These are phyloP conservation scores for Handroanthus guayacan DNA, from an alignment of 257 asterid species.

Conservation along the genomic window DNA sequence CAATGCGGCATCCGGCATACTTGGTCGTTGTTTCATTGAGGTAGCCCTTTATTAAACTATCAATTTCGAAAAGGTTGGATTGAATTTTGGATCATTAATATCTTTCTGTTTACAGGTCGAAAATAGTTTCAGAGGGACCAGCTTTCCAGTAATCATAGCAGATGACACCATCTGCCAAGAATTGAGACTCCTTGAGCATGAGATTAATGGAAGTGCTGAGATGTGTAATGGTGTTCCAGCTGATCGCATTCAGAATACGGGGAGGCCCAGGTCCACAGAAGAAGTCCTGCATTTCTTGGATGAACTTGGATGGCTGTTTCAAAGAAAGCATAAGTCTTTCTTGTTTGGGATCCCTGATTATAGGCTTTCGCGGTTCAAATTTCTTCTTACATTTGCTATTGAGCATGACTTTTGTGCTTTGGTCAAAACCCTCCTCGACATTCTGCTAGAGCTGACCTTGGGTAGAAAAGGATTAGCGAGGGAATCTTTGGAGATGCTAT, in stretches of 20 bases:
- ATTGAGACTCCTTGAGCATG: slow-evolving; percentile 71
- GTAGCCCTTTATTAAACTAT: slow-evolving; percentile 41
- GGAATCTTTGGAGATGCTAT: slow-evolving; percentile 74
- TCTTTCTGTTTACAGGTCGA: slow-evolving; percentile 60
- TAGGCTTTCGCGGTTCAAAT: slow-evolving; percentile 66
- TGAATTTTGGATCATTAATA: slow-evolving; percentile 1
- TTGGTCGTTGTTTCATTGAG: slow-evolving; percentile 94
- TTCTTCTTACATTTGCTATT: slow-evolving; percentile 73
- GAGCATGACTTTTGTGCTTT: slow-evolving; percentile 78
- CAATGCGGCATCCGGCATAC: slow-evolving; percentile 37
- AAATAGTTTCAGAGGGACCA: slow-evolving; percentile 62
- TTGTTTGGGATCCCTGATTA: slow-evolving; percentile 60
- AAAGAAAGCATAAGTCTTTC: slow-evolving; percentile 62
- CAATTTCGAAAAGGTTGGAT: background rate
- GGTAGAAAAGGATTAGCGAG: slow-evolving; percentile 53
- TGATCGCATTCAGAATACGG: slow-evolving; percentile 41
- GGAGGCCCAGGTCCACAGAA: slow-evolving; percentile 52
- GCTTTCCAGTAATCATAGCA: slow-evolving; percentile 87
- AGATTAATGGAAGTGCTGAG: slow-evolving; percentile 51
- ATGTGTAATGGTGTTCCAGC: slow-evolving; percentile 32
- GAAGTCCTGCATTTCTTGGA: slow-evolving; percentile 69
- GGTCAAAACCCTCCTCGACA: slow-evolving; percentile 72
- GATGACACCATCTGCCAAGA: slow-evolving; percentile 77
- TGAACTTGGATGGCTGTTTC: slow-evolving; percentile 95
- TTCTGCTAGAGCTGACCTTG: slow-evolving; percentile 67